Conservation (phyloP, 2,329 filamentous ascomycete genomes). For the Aspergillus vadensis region DNA sequence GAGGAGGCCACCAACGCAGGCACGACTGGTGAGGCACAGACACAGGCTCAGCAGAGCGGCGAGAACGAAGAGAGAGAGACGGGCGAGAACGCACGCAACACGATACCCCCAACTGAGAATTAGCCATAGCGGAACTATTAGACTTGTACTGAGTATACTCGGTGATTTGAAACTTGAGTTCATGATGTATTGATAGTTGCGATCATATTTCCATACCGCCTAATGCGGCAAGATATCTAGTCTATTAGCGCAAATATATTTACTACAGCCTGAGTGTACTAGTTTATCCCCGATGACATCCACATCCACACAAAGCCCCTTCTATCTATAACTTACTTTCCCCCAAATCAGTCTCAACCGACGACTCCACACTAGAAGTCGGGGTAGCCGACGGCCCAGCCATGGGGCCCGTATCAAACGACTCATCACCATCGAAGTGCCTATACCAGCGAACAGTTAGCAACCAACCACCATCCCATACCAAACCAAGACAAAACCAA, state of each 20-base stretch:
- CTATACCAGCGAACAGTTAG: constrained; percentile 21
- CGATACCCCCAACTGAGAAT: constrained; percentile 19
- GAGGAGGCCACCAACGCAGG: constrained; percentile 20
- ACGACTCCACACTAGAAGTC: constrained; percentile 7
- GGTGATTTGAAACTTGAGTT: not conserved
- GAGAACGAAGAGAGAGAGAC: not conserved
- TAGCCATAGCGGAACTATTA: not conserved
- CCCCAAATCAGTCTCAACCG: not conserved
- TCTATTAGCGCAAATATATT: constrained; percentile 1
- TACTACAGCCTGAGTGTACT: no score
- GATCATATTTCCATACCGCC: not conserved
- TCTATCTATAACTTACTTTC: constrained; percentile 25
- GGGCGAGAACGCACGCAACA: constrained; percentile 4
- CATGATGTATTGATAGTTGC: constrained; percentile 7
- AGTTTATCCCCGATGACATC: no score
- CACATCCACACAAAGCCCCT: no score
- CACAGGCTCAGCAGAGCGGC: constrained; percentile 7
- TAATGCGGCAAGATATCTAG: constrained; percentile 5
- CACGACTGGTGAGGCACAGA: constrained; percentile 7
- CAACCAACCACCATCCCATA: not conserved
- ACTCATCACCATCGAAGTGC: constrained; percentile 52
- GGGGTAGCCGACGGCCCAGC: constrained; percentile 24
- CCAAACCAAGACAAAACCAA: constrained; percentile 1
- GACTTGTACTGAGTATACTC: constrained; percentile 6
- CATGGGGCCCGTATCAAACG: constrained; percentile 45